Percentiles rank a stretch among this genome's conserved stretches.
phyloP scores from a whole-genome alignment of 23 red algal species.

The Gracilaria domingensis region DNA sequence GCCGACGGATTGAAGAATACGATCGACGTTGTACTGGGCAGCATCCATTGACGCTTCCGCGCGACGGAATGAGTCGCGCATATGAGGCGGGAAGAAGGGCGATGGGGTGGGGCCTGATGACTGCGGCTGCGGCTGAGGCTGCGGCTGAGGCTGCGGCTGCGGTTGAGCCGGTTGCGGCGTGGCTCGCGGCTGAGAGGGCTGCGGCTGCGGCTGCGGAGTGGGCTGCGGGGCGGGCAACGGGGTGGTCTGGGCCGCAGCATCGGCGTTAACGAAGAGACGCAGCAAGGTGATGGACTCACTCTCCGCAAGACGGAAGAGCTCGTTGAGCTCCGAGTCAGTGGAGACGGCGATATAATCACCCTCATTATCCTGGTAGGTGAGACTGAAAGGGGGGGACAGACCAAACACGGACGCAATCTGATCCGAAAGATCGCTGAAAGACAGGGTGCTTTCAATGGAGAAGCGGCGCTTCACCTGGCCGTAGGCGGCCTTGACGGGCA shows the following conservation, averaged over 20 bases:
- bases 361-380: constrained; percentile 49
- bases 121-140: constrained; percentile 2
- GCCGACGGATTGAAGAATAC: background rate
- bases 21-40: constrained; percentile 1
- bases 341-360: constrained; percentile 43
- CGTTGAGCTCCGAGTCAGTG: constrained; percentile 8
- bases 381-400: constrained; percentile 9
- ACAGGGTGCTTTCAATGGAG: background rate
- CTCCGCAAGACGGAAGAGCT: constrained; percentile 33
- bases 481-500: constrained; percentile 25
- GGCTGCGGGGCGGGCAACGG: background rate
- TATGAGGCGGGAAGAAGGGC: constrained; percentile 2
- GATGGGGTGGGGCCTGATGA: background rate
- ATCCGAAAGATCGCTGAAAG: background rate
- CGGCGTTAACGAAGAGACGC: constrained; percentile 6
- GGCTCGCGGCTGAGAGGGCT: background rate
- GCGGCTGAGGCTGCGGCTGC: constrained; percentile 9
- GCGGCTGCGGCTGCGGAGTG: constrained; percentile 22
- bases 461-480: constrained; percentile 30
- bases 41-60: background rate
- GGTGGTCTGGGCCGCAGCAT: background rate
- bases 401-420: constrained; percentile 2
- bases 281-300: constrained; percentile 1
- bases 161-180: background rate
- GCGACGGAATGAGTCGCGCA: background rate